Base-by-base conservation (phyloP, 805 yeast species). In the Starmerella floricola region DNA sequence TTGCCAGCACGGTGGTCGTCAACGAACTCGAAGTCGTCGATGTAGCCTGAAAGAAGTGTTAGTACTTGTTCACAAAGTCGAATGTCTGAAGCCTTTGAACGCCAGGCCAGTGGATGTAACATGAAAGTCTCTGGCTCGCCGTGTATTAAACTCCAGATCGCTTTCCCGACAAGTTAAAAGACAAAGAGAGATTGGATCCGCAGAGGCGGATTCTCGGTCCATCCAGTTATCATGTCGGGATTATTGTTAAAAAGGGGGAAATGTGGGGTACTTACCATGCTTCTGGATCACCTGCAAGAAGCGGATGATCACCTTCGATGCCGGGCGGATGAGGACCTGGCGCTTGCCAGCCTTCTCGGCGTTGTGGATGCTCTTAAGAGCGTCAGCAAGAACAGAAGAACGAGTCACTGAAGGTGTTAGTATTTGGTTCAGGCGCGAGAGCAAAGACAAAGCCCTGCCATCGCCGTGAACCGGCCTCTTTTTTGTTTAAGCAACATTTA, bases 341-440 rank as follows among this genome's bases (percentile, higher is more conserved):
- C 96, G 83, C 78, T 87, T 87, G 72, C 96, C 96, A 72, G 95
- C 79, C 75, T 86, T 87, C 75, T 87, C 95, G 73, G 96, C 96
- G 72, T 87, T 87, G 91, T 86, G 85, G 73, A 87, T 87, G 63
- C 95, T 79, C 74, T 87, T 87, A 63, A 87, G 80, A 67, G 96
- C 96, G 75, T 87, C 96, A 67, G 95, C 95, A 70, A 87, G 82
- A 71, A 83, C 96, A 62, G 96, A 87, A 59, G 95, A 77, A 76
- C 96, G 87, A 69, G 95, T 84, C 96, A 87, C 86, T 66, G 52
- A n/a, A 31, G 24, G 48, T 38, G 57, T 55, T 54, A 54, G 57
- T 47, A 50, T 46, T 33, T 45, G 42, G 48, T 43, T 41, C 31
- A 43, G 27, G 19, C 20, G 34, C 12, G 17, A 8, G 21, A 13